Percentiles rank a stretch among this genome's conserved stretches.
phyloP scores from a whole-genome alignment of 1,284 basidiomycete genomes.

The Athelia psychrophila region DNA sequence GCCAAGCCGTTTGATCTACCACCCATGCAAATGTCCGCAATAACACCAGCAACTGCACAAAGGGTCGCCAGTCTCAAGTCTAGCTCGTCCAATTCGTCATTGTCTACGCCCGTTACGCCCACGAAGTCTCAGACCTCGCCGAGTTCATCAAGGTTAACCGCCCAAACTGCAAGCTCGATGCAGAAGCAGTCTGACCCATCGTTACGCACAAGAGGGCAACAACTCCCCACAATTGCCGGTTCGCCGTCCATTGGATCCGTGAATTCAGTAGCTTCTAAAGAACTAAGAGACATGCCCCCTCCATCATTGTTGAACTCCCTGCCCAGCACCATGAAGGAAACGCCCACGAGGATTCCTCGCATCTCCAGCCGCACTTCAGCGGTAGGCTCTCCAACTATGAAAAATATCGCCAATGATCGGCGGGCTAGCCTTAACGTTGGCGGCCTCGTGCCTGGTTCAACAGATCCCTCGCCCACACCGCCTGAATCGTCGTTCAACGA shows the following conservation, averaged over 20 bases:
- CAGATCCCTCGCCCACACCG: slow-evolving; percentile 59
- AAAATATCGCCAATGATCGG: slow-evolving; percentile 43
- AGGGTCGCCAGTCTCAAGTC: slow-evolving; percentile 77
- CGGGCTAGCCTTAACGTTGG: slow-evolving; percentile 60
- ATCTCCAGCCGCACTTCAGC: slow-evolving; percentile 80
- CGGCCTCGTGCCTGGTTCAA: slow-evolving; percentile 43
- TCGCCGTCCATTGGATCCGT: slow-evolving; percentile 80
- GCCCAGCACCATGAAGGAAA: slow-evolving; percentile 65
- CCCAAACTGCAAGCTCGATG: slow-evolving; percentile 77
- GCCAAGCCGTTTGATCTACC: slow-evolving; percentile 68
- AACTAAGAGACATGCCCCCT: slow-evolving; percentile 53
- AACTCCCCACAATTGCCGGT: slow-evolving; percentile 85
- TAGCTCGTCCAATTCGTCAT: slow-evolving; percentile 38
- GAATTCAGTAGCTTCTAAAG: slow-evolving; percentile 46
- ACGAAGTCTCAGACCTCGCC: slow-evolving; percentile 39
- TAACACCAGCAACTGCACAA: slow-evolving; percentile 76
- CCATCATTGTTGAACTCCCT: slow-evolving; percentile 48
- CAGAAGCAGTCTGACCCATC: slow-evolving; percentile 80
- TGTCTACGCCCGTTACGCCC: slow-evolving; percentile 41
- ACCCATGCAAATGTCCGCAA: slow-evolving; percentile 84
- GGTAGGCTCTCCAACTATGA: slow-evolving; percentile 59
- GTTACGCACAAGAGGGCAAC: slow-evolving; percentile 68
- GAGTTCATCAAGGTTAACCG: slow-evolving; percentile 61
- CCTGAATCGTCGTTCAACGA: slow-evolving; percentile 56
- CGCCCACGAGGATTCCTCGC: slow-evolving; percentile 93